phyloP scores from a whole-genome alignment of 208 protist species.

The Wallacemonas sp. region DNA sequence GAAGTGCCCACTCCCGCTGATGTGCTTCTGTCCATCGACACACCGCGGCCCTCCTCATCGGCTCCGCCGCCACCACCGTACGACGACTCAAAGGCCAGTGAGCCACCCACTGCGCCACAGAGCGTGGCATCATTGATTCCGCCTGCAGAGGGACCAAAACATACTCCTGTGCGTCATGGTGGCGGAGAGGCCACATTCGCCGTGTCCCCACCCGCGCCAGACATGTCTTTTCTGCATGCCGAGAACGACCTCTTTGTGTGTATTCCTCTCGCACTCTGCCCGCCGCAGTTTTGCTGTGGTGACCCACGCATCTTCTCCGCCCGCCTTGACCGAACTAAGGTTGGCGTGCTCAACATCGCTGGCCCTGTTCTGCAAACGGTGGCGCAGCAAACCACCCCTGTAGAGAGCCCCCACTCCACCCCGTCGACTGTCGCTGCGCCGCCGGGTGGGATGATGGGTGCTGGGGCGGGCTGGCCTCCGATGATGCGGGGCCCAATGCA shows the following conservation, averaged over 20 bases:
- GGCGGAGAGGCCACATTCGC: no score
- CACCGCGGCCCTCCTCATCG: no score
- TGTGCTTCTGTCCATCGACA: no score
- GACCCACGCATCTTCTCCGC: slow-evolving; percentile 28
- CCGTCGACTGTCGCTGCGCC: not conserved
- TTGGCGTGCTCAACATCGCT: slow-evolving; percentile 25
- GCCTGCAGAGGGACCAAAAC: no score
- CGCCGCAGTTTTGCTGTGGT: slow-evolving; percentile 22
- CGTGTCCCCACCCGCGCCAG: not conserved
- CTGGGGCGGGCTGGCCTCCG: no score
- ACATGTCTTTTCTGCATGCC: not conserved
- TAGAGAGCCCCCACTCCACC: not conserved
- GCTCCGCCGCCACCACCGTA: no score
- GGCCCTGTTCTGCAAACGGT: slow-evolving; percentile 14
- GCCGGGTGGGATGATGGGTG: no score
- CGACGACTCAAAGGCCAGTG: no score
- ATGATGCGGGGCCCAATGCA: not conserved
- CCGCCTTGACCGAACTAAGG: slow-evolving; percentile 18
- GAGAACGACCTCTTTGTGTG: slow-evolving; percentile 30
- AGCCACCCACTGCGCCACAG: no score
- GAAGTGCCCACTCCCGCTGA: no score
- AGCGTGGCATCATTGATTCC: no score
- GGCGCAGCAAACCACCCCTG: not conserved
- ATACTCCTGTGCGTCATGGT: no score
- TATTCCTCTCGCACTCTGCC: slow-evolving; percentile 30